These are phyloP conservation scores for Candida vartiovaarae DNA, from an alignment of 805 yeast genomes.

Conservation along the genomic window DNA sequence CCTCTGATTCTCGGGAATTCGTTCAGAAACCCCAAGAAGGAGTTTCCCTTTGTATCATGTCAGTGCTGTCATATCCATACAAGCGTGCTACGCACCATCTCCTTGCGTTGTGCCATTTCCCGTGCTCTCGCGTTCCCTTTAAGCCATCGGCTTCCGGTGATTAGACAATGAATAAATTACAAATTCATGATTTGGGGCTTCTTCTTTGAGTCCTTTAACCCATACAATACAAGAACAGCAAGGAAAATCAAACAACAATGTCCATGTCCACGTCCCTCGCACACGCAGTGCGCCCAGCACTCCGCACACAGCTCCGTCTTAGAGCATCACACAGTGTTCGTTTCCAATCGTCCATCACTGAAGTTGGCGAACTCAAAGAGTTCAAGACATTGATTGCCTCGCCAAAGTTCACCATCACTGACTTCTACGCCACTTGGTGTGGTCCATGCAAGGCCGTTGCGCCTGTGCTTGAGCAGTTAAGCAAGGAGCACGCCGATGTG, in stretches of 20 bases:
- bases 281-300: conserved; percentile 1
- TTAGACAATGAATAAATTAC: no score
- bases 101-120: neutral
- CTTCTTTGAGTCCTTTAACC: no score
- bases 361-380: conserved; percentile 27
- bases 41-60: conserved; percentile 10
- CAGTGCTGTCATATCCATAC: neutral
- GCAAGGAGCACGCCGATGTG: conserved; percentile 36
- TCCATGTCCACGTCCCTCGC: neutral
- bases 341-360: conserved; percentile 24
- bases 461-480: conserved; percentile 42
- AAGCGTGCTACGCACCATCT: neutral
- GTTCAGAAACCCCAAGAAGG: conserved; percentile 35
- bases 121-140: neutral
- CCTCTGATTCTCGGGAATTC: conserved; percentile 42
- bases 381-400: conserved; percentile 29
- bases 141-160: no score
- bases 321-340: conserved; percentile 2
- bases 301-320: conserved; percentile 7
- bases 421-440: conserved; percentile 71
- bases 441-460: conserved; percentile 74
- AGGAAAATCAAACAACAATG: neutral
- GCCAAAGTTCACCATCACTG: conserved; percentile 45
- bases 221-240: no score
- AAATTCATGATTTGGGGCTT: no score